phyloP scores from a whole-genome alignment of 495 filamentous ascomycete species.

The Talaromyces trachyspermus region DNA sequence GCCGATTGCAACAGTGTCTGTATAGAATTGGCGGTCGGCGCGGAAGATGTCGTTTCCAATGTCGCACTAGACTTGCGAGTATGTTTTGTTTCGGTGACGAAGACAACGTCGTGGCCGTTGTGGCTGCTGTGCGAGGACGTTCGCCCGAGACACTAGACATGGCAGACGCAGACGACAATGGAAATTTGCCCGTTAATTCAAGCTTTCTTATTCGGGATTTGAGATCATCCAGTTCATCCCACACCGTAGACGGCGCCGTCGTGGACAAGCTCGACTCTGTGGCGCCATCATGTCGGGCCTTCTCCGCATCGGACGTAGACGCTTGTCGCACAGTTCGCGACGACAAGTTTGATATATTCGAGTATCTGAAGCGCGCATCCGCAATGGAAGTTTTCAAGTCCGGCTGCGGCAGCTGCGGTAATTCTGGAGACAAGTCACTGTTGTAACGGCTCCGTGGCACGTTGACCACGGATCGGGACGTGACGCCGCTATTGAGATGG shows the following conservation, averaged over 20 bases:
- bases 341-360: background rate
- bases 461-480: constrained; percentile 39
- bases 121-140: constrained; percentile 82
- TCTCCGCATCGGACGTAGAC: constrained; percentile 47
- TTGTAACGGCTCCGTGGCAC: constrained; percentile 31
- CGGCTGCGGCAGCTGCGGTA: constrained; percentile 26
- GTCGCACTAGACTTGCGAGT: constrained; percentile 41
- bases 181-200: constrained; percentile 84
- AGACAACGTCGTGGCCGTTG: constrained; percentile 87
- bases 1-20: constrained; percentile 79
- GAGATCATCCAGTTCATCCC: constrained; percentile 95
- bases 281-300: constrained; percentile 42
- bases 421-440: constrained; percentile 38
- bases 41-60: constrained; percentile 3
- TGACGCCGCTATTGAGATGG: constrained; percentile 29
- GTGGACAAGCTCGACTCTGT: constrained; percentile 82
- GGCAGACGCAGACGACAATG: constrained; percentile 69
- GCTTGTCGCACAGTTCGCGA: constrained; percentile 46
- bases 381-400: constrained; percentile 42
- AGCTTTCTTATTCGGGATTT: constrained; percentile 89
- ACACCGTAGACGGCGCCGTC: constrained; percentile 84
- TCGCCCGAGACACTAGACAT: constrained; percentile 71
- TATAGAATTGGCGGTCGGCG: constrained; percentile 32
- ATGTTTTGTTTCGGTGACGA: constrained; percentile 63
- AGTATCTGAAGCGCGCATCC: constrained; percentile 16